Percentiles rank a stretch among this genome's conserved stretches.
These are phyloP conservation scores for Cyclostephanos invisitatus DNA, from an alignment of 108 stramenopile species.

Conservation along the genomic window DNA sequence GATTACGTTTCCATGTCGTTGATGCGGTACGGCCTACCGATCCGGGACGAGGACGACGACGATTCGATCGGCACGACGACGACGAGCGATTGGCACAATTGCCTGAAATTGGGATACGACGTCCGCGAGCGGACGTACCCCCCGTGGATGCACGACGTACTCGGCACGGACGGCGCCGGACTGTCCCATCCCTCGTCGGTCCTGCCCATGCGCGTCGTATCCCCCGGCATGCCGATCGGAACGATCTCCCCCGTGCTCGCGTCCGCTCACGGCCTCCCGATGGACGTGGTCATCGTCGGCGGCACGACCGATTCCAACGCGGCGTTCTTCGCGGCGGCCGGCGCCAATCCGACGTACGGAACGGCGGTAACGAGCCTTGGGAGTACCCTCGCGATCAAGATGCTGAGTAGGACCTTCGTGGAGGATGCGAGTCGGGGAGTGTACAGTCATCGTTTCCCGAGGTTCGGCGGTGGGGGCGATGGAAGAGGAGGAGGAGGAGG, in stretches of 20 bases:
- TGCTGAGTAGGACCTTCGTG: conserved; percentile 69
- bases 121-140: conserved; percentile 75
- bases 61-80: conserved; percentile 17
- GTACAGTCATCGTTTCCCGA: conserved; percentile 91
- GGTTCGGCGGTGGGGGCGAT: conserved; percentile 26
- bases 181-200: conserved; percentile 48
- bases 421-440: conserved; percentile 86
- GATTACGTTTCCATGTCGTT: conserved; percentile 82
- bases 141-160: conserved; percentile 60
- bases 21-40: conserved; percentile 34
- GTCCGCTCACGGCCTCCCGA: conserved; percentile 58
- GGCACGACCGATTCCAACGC: conserved; percentile 95
- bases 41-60: conserved; percentile 42
- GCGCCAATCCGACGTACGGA: conserved; percentile 57
- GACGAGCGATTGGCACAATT: conserved; percentile 92
- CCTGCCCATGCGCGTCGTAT: conserved; percentile 60
- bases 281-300: conserved; percentile 70
- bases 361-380: conserved; percentile 90
- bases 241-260: conserved; percentile 61
- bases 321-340: conserved; percentile 85
- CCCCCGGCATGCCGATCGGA: conserved; percentile 77
- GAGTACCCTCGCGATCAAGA: conserved; percentile 87
- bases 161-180: conserved; percentile 52
- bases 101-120: conserved; percentile 91
- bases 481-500: conserved; percentile 35